phyloP scores from a whole-genome alignment of 345 rosid species.

The Dipteronia sinensis region DNA sequence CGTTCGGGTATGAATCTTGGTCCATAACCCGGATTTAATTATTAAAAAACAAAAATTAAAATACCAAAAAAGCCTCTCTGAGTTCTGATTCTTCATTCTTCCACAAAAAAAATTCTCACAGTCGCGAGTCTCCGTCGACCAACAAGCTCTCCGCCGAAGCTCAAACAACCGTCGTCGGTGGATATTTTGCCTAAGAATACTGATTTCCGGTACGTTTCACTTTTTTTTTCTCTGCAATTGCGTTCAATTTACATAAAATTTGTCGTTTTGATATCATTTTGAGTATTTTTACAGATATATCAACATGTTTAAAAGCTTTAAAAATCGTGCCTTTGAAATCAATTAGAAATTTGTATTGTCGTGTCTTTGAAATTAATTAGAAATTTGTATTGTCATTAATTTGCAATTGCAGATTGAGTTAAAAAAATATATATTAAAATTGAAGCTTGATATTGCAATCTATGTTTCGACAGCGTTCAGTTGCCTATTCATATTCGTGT shows the following conservation, averaged over 20 bases:
- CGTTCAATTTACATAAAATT: background rate
- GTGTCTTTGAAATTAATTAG: no score
- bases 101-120: background rate
- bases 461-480: slow-evolving; percentile 20
- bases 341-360: background rate
- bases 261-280: background rate
- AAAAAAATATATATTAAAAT: background rate
- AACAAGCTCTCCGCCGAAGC: background rate
- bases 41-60: background rate
- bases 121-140: no score
- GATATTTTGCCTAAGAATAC: background rate
- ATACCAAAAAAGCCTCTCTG: background rate
- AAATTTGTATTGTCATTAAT: background rate
- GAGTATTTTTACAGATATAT: background rate
- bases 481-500: slow-evolving; percentile 14
- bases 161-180: background rate
- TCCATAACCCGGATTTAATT: no score
- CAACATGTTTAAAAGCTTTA: slow-evolving; percentile 5
- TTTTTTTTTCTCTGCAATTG: background rate
- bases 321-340: no score
- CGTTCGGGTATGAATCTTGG: no score
- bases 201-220: background rate
- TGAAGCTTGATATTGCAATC: slow-evolving; percentile 7
- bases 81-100: background rate
- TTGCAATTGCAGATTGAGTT: slow-evolving; percentile 14